Base-by-base conservation (phyloP, 1,284 basidiomycete species). In the Tilletia walkeri region DNA sequence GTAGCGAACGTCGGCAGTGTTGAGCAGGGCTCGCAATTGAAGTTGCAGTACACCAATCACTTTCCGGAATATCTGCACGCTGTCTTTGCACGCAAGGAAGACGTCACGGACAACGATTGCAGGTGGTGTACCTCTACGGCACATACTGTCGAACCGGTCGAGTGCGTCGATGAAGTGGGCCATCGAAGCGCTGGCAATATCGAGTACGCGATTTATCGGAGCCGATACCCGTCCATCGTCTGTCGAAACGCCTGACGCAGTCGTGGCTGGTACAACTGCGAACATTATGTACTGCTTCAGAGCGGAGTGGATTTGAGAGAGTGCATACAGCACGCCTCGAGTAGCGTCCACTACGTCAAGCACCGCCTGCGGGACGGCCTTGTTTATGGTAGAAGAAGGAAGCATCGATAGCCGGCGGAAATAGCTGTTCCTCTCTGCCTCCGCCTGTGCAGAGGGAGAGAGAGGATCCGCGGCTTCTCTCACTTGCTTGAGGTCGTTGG, bases 301-400 rank as follows among this genome's bases (percentile, higher is more conserved):
- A 0, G 93, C 90, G 72, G 93, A 89, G 81, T 97, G 92, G 39
- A 98, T 89, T 84, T 98, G 95, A 39, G 92, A 93, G 69, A 95
- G 87, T 1, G 94, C 91, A 82, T 97, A 99, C 24, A 98, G 88
- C 61, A 99, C 90, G 14, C 93, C 94, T 38, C 95, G 90, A 63
- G 93, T 90, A 4, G 92, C 91, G 80, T 99, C 94, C 67, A 95
- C 88, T 45, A 95, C 88, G 56, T 87, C 87, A 36, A 91, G 86
- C 18, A 98, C 86, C 9, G 91, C 86, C 7, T 88, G 85, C 0
- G 95, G 92, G 10, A 96, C 88, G 16, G 89, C 87, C 74, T 89
- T 89, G 34, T 89, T 88, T 45, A 90, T 88, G 0, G 87, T 87
- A 18, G 89, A 88, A 0, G 87, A 85, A 0, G 92, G 91, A 3